Conservation (phyloP, 768 basidiomycete genomes). For the Leucosporidium yakuticum region DNA sequence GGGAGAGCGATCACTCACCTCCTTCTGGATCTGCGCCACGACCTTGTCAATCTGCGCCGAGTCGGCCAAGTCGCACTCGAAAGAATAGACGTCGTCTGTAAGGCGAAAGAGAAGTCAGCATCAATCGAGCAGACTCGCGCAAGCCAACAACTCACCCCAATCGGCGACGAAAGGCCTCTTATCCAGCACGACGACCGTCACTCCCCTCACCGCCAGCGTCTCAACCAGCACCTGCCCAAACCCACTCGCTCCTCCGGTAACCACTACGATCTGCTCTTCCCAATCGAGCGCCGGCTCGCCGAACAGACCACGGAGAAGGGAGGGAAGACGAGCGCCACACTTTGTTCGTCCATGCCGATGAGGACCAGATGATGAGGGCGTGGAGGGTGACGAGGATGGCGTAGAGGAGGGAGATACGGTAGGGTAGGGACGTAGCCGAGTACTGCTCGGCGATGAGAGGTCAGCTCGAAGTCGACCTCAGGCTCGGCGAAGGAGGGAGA, state of each 20-base stretch:
- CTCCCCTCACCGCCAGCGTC: slow-evolving; percentile 15
- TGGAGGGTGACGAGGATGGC: not conserved
- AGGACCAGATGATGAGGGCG: slow-evolving; percentile 11
- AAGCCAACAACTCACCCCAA: not conserved
- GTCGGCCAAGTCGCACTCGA: not conserved
- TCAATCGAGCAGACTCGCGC: too few relatives aligned
- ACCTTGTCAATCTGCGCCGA: not conserved
- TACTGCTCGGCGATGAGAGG: not conserved
- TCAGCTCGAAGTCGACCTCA: not conserved
- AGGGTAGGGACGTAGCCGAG: not conserved
- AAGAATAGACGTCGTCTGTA: not conserved
- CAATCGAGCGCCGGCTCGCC: slow-evolving; percentile 6
- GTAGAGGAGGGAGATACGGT: not conserved
- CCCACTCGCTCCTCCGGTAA: slow-evolving; percentile 17
- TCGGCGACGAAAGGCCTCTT: not conserved
- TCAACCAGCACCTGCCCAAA: slow-evolving; percentile 18
- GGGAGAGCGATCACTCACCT: not conserved
- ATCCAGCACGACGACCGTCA: slow-evolving; percentile 30
- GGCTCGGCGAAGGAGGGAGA: not conserved
- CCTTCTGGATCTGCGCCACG: not conserved
- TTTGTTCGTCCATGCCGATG: slow-evolving; percentile 11
- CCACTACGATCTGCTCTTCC: slow-evolving; percentile 21
- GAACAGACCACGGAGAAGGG: slow-evolving; percentile 5
- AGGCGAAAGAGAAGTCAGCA: too few relatives aligned
- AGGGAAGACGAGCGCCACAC: slow-evolving; percentile 9